Base-by-base conservation (phyloP, 2,329 filamentous ascomycete species). In the Penicillium capsulatum region DNA sequence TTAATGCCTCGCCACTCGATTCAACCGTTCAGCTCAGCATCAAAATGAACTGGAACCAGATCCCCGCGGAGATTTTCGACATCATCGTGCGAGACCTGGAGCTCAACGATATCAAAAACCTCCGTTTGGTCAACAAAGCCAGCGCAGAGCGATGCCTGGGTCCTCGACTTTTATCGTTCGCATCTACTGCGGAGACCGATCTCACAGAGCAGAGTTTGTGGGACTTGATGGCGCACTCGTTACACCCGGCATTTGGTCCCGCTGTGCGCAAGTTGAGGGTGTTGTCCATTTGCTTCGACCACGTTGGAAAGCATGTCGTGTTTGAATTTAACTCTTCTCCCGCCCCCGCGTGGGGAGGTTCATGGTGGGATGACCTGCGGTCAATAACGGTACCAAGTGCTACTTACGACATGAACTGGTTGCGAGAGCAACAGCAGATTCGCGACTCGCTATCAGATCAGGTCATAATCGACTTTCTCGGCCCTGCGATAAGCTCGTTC, bases 51-150 rank as follows among this genome's bases (percentile, higher is more conserved):
- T 36, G 33, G 33, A 17, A 28, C 17, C 33, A 16, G 13, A 11
- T 36, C 9, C 33, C 33, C 33, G 16, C 20, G 8, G 33, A 36
- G 22, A 28, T 36, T 22, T 36, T 10, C 4, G 22, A 36, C 14
- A 28, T 26, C 7, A 36, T 36, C 19, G 27, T 45, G 13, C n/a
- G 26, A 17, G 24, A 42, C 35, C 22, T 44, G 24, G 45, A 48
- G 28, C 22, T 45, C 17, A n/a, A 37, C 3, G 31, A 32, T 7
- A 28, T 48, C 22, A 45, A 48, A 26, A 38, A 20, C 4, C 15
- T 46, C 3, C 45, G 45, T 15, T 31, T 45, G 7, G 33, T 39
- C 7, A 27, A 22, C 20, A 24, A 15, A n/a, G 11, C 3, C 8
- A 24, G 42, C 4, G 34, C 38, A 7, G 11, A 24, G 17, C 20